Evolutionary conservation across 2,329 filamentous ascomycete species (phyloP), one percentile per base, ranked within the genome.

Genomic region (Aureobasidium pullulans): DNA sequence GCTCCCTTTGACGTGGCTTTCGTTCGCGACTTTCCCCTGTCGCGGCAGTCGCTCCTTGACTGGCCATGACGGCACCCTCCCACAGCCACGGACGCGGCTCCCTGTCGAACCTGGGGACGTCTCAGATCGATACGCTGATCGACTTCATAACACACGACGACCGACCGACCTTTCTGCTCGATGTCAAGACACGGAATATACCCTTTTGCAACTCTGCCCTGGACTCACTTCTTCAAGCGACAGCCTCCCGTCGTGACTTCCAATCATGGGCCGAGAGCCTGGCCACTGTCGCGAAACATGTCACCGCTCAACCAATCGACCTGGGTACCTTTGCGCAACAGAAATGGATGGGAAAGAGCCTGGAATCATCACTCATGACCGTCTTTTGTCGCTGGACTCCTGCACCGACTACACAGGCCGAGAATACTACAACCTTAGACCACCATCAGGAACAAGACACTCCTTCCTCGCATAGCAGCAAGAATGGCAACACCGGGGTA

Each of bases 131-230:
- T 32, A 31, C 42, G 3, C 29, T 60, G 19, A 42, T 60, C 39
- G 57, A 60, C 31, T 40, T 60, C 32, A 31, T 47, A 15, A 5
- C n/a, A 9, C 34, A 60, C 57, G 57, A 60, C 28, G 47, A 53
- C 36, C 57, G 57, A 1, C 57, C 57, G 15, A 60, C 57, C 7
- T 31, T 60, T n/a, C 36, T 60, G 4, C 42, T 60, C 29, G 39
- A 60, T 19, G 42, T 32, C 13, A 10, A 3, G 8, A 28, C 48
- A 1, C 29, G 36, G 15, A 48, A 48, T 23, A 46, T 60, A 19
- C 23, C 43, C 40, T 47, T 46, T 16, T 32, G 57, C 40, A 60
- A 60, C 36, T 31, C 39, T 4, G 57, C 57, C 16, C 31, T 60
- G 6, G 57, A 60, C 8, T 47, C 34, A 19, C 54, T 43, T 7